A percentile compares a stretch with the other conserved stretches of the same genome.
Conservation (phyloP, 768 basidiomycete genomes). For the Antrodiella citrinella region DNA sequence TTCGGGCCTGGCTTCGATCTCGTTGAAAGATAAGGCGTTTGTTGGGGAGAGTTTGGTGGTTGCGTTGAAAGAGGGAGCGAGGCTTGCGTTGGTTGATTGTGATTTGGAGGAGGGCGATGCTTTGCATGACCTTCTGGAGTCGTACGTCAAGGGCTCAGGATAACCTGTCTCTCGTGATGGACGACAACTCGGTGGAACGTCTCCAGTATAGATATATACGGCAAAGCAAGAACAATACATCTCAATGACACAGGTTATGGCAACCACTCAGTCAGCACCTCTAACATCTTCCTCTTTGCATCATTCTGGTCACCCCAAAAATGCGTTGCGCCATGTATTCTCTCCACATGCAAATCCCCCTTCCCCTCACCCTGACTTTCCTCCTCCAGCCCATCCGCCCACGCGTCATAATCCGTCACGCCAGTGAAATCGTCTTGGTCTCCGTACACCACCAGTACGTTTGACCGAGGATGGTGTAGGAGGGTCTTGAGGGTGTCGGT, state of each 20-base stretch:
- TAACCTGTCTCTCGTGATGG: not conserved
- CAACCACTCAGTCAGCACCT: slow-evolving; percentile 12
- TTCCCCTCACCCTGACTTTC: slow-evolving; percentile 11
- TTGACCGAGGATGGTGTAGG: slow-evolving; percentile 34
- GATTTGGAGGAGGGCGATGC: slow-evolving; percentile 2
- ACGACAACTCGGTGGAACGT: no score
- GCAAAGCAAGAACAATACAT: not conserved
- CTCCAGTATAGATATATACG: no score
- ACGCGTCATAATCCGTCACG: slow-evolving; percentile 41
- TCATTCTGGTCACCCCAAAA: slow-evolving; percentile 46
- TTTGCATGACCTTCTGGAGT: not conserved
- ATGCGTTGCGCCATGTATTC: slow-evolving; percentile 46
- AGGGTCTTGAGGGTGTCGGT: slow-evolving; percentile 41
- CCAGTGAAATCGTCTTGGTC: slow-evolving; percentile 68
- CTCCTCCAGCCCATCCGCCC: slow-evolving; percentile 36
- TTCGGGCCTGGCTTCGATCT: not conserved
- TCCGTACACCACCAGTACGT: slow-evolving; percentile 60
- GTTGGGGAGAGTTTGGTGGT: not conserved
- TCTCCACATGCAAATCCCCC: slow-evolving; percentile 25
- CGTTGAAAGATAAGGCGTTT: not conserved
- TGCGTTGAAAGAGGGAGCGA: not conserved
- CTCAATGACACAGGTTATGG: slow-evolving; percentile 4
- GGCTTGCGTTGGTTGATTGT: not conserved
- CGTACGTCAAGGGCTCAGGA: not conserved
- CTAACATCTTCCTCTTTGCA: slow-evolving; percentile 7